Base-by-base conservation (phyloP, 2,329 filamentous ascomycete species). In the Trichophaea hybrida region DNA sequence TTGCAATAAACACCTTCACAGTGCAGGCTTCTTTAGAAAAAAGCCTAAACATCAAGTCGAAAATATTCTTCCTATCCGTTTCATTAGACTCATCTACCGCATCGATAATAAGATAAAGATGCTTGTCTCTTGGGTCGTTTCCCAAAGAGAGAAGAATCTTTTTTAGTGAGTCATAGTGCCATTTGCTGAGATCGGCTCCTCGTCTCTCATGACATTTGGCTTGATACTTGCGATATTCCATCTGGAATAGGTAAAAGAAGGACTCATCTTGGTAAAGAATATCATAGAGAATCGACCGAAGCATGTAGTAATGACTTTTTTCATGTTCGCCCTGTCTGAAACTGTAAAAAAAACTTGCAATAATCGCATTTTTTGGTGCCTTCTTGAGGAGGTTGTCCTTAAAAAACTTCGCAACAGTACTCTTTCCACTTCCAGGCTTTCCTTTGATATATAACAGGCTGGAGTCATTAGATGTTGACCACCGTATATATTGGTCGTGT, bases 361-460 rank as follows among this genome's bases (percentile, higher is more conserved):
- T 12, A 2, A 49, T 49, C 44, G 10, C 17, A 8, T 12, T 8
- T 13, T 5, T 13, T 24, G 10, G 8, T 8, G 10, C 12, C 17
- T 8, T 2, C 44, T 49, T 17, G 5, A 33, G 49, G 49, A 52
- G 15, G 13, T 52, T 52, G 12, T 33, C 43, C 6, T 35, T 31
- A 32, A 46, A 57, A 37, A 48, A 57, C 34, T 40, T 34, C 2
- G 32, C 43, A n/a, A 55, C 8, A 12, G 52, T 55, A 34, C 32
- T 55, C 43, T 55, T 55, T 13, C 52, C 35, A 5, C 52, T 55
- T 7, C 52, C 52, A 15, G 52, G 52, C 13, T 55, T 55, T 31
- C 52, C 52, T 33, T 35, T 2, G 37, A 55, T 13, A 31, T 24
- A 40, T 31, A 55, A 32, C n/a, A 55, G 52, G 3, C 24, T 38